Percentiles rank a stretch among this genome's conserved stretches.
Evolutionary conservation across 768 basidiomycete species (phyloP).

Genomic region (Leccinum arenicola): DNA sequence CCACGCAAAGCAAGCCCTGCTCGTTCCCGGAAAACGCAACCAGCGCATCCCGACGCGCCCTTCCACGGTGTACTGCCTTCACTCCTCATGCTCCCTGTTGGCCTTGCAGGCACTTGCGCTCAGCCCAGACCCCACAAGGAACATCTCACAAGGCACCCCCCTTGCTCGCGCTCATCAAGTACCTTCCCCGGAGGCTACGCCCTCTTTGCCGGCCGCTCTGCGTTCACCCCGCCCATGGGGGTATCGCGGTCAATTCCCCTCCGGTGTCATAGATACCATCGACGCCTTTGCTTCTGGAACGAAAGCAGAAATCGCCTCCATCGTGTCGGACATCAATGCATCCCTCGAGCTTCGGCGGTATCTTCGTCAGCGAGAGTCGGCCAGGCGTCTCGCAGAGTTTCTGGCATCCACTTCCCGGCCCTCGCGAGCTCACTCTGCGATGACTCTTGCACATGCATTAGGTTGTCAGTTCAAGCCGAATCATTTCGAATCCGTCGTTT

Average conservation of each 20-base stretch:
- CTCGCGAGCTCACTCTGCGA: conserved; percentile 40
- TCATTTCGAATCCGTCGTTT: conserved; percentile 56
- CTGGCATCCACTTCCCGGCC: conserved; percentile 36
- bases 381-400: conserved; percentile 32
- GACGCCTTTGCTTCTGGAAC: conserved; percentile 23
- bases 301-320: conserved; percentile 4
- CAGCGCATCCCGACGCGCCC: conserved; percentile 1
- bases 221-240: neutral
- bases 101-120: conserved; percentile 17
- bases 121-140: conserved; percentile 7
- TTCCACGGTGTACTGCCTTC: conserved; percentile 9
- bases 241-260: conserved; percentile 20
- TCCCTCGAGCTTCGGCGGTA: conserved; percentile 24
- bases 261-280: conserved; percentile 25
- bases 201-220: neutral
- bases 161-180: conserved; percentile 1
- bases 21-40: conserved; percentile 19
- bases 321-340: conserved; percentile 18
- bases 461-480: conserved; percentile 50
- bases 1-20: conserved; percentile 43
- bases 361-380: conserved; percentile 33
- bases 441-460: conserved; percentile 46
- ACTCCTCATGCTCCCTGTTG: conserved; percentile 24
- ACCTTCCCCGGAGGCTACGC: neutral
- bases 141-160: conserved; percentile 3